phyloP scores from a whole-genome alignment of 768 basidiomycete species.

The Mycena belliarum region DNA sequence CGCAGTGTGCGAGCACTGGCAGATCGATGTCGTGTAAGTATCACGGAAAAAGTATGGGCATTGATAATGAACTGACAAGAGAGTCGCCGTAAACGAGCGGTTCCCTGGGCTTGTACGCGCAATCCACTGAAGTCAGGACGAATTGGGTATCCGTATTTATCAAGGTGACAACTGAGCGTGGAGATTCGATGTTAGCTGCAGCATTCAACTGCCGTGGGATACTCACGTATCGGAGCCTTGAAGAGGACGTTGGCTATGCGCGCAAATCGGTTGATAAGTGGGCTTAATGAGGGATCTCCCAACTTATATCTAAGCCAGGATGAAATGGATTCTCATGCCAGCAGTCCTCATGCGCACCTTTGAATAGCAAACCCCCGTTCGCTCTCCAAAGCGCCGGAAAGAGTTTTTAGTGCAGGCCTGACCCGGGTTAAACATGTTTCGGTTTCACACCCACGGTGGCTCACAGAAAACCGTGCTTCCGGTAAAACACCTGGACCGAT shows the following conservation, averaged over 20 bases:
- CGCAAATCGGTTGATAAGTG: constrained; percentile 1
- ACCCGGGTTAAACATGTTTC: not conserved
- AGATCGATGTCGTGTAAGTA: not conserved
- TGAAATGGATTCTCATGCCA: not conserved
- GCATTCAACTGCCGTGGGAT: not conserved
- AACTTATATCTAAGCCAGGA: not conserved
- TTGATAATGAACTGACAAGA: not conserved
- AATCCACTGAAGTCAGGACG: not conserved
- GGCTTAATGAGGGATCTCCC: not conserved
- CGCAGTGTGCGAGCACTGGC: constrained; percentile 8
- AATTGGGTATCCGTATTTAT: not conserved
- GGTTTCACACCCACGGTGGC: not conserved
- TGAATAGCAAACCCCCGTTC: not conserved
- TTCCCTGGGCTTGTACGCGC: not conserved
- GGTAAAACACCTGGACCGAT: not conserved
- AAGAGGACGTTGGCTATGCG: constrained; percentile 3
- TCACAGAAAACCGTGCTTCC: not conserved
- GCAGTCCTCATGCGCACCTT: not conserved
- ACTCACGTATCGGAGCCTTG: constrained; percentile 7
- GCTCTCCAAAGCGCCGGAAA: not conserved
- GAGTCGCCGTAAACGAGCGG: not conserved
- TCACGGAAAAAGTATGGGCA: no score
- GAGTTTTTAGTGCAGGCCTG: not conserved
- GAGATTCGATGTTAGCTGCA: no score
- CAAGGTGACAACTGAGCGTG: constrained; percentile 1